Base-by-base conservation (phyloP, 1,284 basidiomycete genomes). In the Melampsora abietis-canadensis region DNA sequence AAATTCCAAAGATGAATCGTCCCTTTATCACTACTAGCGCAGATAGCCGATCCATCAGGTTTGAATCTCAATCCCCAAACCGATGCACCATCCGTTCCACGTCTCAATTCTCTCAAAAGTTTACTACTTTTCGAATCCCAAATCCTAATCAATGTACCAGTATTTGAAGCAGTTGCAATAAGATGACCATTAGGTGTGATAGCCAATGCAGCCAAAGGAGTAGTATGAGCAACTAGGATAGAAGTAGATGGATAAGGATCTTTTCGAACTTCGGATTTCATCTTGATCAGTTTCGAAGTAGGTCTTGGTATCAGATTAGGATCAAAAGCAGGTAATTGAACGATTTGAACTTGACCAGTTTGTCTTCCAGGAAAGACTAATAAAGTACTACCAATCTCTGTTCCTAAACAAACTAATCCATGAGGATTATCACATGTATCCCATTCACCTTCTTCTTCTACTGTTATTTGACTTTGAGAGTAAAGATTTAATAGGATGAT, bases 21-120 rank as follows among this genome's bases (percentile, higher is more conserved):
- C 48, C 94, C 94, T 83, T 97, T 97, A 82, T 98, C 94, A 81
- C 92, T 95, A 90, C 92, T 92, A 10, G 91, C 91, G 78, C 90
- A 91, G 0, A 94, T 83, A 78, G 92, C 90, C 70, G 82, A 61
- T 67, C 83, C 73, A 78, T 76, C 89, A 85, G 81, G 89, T 90
- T 68, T 87, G 68, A 84, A 82, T 12, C 76, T 87, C 24, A 93
- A 88, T 0, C 92, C 92, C 83, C 93, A 96, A 72, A 97, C 94
- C 79, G 91, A 89, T 21, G 94, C 94, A 77, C 90, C 88, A 82
- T 97, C 94, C 19, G 90, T 88, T 4, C 94, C 94, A 81, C 94
- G 86, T 69, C 94, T 85, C 44, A 97, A 85, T 81, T 96, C 94
- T 65, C 88, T 85, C 60, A 92, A 83, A 57, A 91, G 87, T 77